These are phyloP conservation scores for Podaxis mareebaensis DNA, from an alignment of 768 basidiomycete species.

Conservation along the genomic window DNA sequence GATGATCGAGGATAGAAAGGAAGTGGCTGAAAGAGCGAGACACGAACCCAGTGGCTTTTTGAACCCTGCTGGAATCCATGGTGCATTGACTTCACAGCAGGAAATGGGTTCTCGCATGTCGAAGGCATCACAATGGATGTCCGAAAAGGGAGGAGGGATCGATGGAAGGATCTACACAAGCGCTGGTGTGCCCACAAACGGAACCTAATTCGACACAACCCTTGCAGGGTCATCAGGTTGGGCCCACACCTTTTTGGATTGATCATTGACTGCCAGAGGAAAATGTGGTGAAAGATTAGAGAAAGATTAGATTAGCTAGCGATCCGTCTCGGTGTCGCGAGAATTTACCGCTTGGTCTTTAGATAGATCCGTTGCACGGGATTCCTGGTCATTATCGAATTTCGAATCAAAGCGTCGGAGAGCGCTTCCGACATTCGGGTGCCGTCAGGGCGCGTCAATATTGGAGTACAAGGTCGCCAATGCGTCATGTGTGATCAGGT, in stretches of 20 bases:
- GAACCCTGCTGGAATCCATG: slow-evolving; percentile 4
- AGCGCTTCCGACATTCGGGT: not conserved
- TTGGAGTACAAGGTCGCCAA: slow-evolving; percentile 8
- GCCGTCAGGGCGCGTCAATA: not conserved
- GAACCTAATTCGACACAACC: not conserved
- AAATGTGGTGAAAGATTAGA: not conserved
- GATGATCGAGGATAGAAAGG: not conserved
- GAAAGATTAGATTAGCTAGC: not conserved
- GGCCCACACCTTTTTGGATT: not conserved
- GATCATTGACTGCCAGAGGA: not conserved
- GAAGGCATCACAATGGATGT: not conserved
- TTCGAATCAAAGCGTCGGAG: not conserved
- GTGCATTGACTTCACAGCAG: not conserved
- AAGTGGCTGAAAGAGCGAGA: not conserved
- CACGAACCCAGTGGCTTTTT: not conserved
- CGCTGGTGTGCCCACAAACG: slow-evolving; percentile 4
- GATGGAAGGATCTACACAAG: slow-evolving; percentile 3
- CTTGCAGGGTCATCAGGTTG: slow-evolving; percentile 11
- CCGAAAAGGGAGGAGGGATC: slow-evolving; percentile 2
- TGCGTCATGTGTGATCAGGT: not conserved
- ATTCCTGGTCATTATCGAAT: not conserved
- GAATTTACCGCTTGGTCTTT: not conserved
- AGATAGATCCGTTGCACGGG: not conserved
- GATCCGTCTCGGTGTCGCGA: not conserved
- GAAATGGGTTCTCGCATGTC: not conserved